Evolutionary conservation across 2,329 filamentous ascomycete species (phyloP), one percentile per base, ranked within the genome.

Genomic region (Stylonectria norvegica): DNA sequence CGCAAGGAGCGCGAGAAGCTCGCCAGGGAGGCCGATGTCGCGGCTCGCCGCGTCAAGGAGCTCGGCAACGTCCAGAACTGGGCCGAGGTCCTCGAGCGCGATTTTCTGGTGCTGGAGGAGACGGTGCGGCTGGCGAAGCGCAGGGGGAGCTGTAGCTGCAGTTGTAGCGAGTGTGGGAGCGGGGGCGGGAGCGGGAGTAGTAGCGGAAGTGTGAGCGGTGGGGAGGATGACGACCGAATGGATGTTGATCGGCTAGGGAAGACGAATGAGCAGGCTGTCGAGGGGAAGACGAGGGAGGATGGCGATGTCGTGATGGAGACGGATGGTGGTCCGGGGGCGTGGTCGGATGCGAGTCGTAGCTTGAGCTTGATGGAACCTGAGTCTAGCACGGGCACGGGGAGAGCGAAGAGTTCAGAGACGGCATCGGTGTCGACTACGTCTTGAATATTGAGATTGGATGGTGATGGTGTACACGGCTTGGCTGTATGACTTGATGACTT

Each of bases 1-100:
- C 68, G 75, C 34, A 73, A 74, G 50, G 83, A 89, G 60, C 82
- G 76, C 36, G 79, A 82, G 46, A 76, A 78, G 62, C 74, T 87
- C 57, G 75, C 78, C 50, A 75, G 75, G 50, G 70, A 87, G 52
- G 80, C 81, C 5, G 76, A 77, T 50, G 74, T 73, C 42, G 81
- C 82, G 23, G 76, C 78, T 32, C 73, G 75, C 49, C 75, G 74
- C 56, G 68, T 91, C 43, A 90, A 89, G 67, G 86, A 89, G 71
- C 70, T 89, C 46, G 86, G 86, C 17, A 83, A 89, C 59, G 78
- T 91, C 58, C 86, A 91, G 71, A 90, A 90, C 62, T 93, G 86
- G 86, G 85, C 86, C 16, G 87, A 93, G 73, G 79, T 89, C 66
- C 71, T 91, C 57, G 86, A 83, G 71, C 64, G 79, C 43, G 78